Conservation (phyloP, 176 grass and related monocot genomes). For the Carex littledalei region DNA sequence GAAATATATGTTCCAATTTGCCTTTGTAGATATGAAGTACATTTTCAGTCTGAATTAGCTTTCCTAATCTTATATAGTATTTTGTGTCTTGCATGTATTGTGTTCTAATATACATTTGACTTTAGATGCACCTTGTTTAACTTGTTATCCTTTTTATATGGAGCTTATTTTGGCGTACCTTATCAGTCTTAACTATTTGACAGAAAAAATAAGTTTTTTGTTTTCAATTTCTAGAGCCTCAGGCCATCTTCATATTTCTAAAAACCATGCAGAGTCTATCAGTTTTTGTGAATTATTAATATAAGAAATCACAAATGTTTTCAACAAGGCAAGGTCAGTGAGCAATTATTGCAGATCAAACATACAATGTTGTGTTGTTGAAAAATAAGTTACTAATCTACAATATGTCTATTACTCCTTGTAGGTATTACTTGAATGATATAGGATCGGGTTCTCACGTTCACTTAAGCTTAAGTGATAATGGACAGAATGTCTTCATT, state of each 20-base stretch:
- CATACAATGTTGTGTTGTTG: not conserved
- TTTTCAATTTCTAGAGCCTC: not conserved
- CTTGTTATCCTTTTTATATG: not conserved
- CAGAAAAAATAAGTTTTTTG: not conserved
- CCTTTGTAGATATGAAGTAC: not conserved
- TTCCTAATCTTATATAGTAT: not conserved
- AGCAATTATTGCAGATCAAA: not conserved
- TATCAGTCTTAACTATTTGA: not conserved
- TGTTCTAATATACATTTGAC: not conserved
- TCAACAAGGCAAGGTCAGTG: not conserved
- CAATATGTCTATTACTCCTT: constrained; percentile 1
- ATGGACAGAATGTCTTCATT: constrained; percentile 76
- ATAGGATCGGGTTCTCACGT: constrained; percentile 93
- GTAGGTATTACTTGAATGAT: constrained; percentile 76
- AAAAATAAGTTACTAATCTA: not conserved
- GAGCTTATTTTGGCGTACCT: not conserved
- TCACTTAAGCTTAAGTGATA: constrained; percentile 90
- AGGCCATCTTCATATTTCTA: not conserved
- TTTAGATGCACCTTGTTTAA: not conserved
- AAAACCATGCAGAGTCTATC: not conserved
- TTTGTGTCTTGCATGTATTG: not conserved
- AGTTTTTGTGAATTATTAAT: not conserved
- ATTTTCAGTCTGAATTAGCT: not conserved
- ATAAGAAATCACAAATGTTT: not conserved
- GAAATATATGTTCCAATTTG: not conserved